A percentile compares a stretch with the other conserved stretches of the same genome.
Evolutionary conservation across 805 yeast species (phyloP).

Genomic region (Saccharomycopsis babjevae): DNA sequence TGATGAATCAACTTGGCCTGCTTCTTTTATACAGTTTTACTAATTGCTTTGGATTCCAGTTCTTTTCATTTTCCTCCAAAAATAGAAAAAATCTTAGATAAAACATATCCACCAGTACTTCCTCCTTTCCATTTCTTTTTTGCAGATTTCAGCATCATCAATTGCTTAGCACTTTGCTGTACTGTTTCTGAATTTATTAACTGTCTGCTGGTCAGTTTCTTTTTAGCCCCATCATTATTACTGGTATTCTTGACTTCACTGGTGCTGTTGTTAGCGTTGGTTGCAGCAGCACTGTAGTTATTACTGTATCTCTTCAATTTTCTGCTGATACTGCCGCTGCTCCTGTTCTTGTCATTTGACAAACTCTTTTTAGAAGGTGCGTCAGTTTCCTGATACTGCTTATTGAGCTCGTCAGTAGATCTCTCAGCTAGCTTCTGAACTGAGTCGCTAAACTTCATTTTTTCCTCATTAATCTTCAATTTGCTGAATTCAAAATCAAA

Average conservation of each 20-base stretch:
- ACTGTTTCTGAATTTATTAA: neutral
- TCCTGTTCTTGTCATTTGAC: neutral
- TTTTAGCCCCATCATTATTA: no score
- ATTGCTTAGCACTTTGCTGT: neutral
- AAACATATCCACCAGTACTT: neutral
- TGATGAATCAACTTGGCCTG: no score
- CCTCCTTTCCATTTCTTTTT: neutral
- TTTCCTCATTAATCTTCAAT: conserved; percentile 12
- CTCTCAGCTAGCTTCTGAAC: neutral
- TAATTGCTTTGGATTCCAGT: no score
- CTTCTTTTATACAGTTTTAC: no score
- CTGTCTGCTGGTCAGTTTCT: neutral
- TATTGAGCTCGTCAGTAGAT: neutral
- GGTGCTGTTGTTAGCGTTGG: neutral
- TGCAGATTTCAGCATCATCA: neutral
- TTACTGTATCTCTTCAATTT: neutral
- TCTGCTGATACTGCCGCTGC: neutral
- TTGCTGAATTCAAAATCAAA: conserved; percentile 17
- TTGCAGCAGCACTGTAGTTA: neutral
- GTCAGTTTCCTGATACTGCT: neutral
- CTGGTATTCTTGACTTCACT: neutral
- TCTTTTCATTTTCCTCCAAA: neutral
- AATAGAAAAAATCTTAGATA: neutral
- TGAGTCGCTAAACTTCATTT: conserved; percentile 15
- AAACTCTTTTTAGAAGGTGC: neutral